Base-by-base conservation (phyloP, 1,284 basidiomycete genomes). In the Ceratobasidium sp. region DNA sequence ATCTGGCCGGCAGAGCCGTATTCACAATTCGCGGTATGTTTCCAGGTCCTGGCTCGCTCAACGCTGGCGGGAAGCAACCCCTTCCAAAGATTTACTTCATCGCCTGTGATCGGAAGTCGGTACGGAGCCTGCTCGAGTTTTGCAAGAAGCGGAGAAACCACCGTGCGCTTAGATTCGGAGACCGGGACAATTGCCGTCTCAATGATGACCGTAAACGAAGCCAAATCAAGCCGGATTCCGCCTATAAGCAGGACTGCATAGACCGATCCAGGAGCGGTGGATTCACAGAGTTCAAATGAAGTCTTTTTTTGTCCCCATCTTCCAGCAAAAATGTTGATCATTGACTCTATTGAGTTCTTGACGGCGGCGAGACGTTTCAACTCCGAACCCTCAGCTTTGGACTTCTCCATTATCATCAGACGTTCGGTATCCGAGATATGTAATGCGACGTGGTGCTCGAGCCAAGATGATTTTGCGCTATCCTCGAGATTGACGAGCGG, bases 11-110 rank as follows among this genome's bases (percentile, higher is more conserved):
- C 7, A n/a, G 48, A 20, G 1, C 10, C 23, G 38, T 75, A 75
- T 28, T 75, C 71, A 48, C 71, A 75, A 10, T 54, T 65, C 4
- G 46, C 23, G 10, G 10, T 38, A 23, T 75, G 71, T n/a, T n/a
- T 42, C 71, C 71, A 75, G 6, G 71, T 75, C 17, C 71, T 48
- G n/a, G 46, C 62, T 17, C 71, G 59, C 33, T 75, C 71, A 42
- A 65, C 48, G 44, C 17, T 65, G 1, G 61, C 71, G 28, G 71
- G 71, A 48, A 75, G 33, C 6, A 75, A 23, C n/a, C 56, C 56
- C n/a, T 65, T 75, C 71, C 71, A 65, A 17, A 50, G 15, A n/a
- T 3, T 13, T 2, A 23, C 71, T 40, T 75, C 71, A 23, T 54
- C 28, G 2, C 46, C 71, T 3, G 13, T 38, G 15, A 33, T 9